Evolutionary conservation across 805 yeast species (phyloP).

Genomic region (Danielia reshetovae): DNA sequence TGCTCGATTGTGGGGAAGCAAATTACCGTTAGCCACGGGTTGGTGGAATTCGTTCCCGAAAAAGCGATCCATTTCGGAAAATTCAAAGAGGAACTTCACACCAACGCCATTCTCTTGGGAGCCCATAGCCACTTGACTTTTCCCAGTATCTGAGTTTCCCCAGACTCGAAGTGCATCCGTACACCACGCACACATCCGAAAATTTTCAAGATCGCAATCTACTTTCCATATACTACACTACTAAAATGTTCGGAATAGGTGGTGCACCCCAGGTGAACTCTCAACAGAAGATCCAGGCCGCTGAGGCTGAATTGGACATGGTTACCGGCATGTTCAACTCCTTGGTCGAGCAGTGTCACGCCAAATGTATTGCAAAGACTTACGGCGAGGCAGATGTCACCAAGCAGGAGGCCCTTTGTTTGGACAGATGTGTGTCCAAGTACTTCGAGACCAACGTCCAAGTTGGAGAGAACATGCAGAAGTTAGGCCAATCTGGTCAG

Average conservation of each 20-base stretch:
- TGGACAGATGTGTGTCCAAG: constrained; percentile 94
- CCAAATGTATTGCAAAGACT: constrained; percentile 67
- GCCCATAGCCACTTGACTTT: constrained; percentile 33
- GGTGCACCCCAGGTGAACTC: constrained; percentile 69
- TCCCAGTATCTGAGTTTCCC: constrained; percentile 27
- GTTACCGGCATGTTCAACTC: constrained; percentile 97
- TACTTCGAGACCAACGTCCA: constrained; percentile 92
- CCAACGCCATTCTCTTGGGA: constrained; percentile 28
- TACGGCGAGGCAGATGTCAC: constrained; percentile 72
- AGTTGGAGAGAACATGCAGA: constrained; percentile 75
- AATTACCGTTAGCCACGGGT: constrained; percentile 36
- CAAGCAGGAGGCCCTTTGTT: constrained; percentile 79
- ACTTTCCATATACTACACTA: not conserved
- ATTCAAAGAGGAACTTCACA: constrained; percentile 16
- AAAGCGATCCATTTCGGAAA: constrained; percentile 22
- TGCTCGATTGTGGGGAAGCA: constrained; percentile 31
- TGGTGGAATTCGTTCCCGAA: constrained; percentile 29
- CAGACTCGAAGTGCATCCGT: constrained; percentile 9
- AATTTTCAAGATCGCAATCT: constrained; percentile 10
- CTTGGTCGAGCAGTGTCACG: constrained; percentile 83
- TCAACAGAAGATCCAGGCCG: constrained; percentile 79
- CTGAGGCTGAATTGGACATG: constrained; percentile 95
- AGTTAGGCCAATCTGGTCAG: constrained; percentile 43
- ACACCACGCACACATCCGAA: constrained; percentile 9
- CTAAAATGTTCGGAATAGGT: constrained; percentile 66